Base-by-base conservation (phyloP, 2,329 filamentous ascomycete genomes). In the Aspergillus niger region DNA sequence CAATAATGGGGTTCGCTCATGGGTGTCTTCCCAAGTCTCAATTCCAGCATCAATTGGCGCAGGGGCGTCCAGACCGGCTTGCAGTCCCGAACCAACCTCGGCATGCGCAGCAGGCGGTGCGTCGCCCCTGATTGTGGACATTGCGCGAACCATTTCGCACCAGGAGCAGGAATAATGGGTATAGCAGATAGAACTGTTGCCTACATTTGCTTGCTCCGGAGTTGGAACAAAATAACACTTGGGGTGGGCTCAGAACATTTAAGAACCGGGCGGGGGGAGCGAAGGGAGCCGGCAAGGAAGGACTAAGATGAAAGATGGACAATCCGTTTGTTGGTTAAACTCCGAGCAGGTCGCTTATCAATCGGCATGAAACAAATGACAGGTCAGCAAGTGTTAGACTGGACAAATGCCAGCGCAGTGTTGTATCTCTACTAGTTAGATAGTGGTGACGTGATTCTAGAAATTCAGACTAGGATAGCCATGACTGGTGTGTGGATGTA, bases 71-170 rank as follows among this genome's bases (percentile, higher is more conserved):
- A 61, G 53, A 17, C 63, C 61, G 58, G 62, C 58, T 43, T 55
- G 63, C 43, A 71, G 60, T 41, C 67, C 68, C n/a, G 68, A 67
- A 53, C 77, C 71, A 51, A 74, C 64, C 57, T 76, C 72, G 8
- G 69, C 69, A 48, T 76, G 70, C 6, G 69, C 71, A 8, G 68
- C 69, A 43, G 76, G 70, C 5, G 70, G 65, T 54, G 72, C 66
- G 62, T 77, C 74, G 47, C 70, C 72, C 63, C 75, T 72, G 71
- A 77, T 76, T 38, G 52, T 41, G n/a, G 48, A 41, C 20, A 28
- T 20, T 28, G 38, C 22, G 39, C 39, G 24, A 28, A 26, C 8
- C 39, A 24, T 55, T 41, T 47, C 30, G 36, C 3, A 6, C 8
- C 10, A 3, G 39, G 5, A 44, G 5, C 20, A 10, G 53, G 13